Conservation (phyloP, 2,329 filamentous ascomycete genomes). For the Colletotrichum somersetense region DNA sequence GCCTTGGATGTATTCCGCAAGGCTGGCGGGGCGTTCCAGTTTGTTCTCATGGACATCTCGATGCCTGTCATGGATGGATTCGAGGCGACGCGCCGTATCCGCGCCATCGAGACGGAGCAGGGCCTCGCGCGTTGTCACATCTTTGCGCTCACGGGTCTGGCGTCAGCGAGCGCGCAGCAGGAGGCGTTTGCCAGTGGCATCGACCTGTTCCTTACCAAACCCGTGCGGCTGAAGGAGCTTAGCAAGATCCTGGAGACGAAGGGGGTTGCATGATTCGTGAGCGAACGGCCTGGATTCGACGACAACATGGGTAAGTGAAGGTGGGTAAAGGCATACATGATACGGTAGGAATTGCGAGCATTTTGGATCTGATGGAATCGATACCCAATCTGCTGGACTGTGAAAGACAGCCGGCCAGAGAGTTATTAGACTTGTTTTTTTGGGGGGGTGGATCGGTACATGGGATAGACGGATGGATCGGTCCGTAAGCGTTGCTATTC, state of each 20-base stretch:
- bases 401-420: neutral
- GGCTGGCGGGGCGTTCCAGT: conserved; percentile 45
- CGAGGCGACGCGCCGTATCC: conserved; percentile 63
- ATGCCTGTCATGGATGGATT: conserved; percentile 71
- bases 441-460: neutral
- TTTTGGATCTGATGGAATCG: neutral
- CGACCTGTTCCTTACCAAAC: conserved; percentile 68
- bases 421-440: conserved; percentile 9
- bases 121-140: conserved; percentile 58
- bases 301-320: too few species aligned
- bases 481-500: neutral
- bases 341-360: neutral
- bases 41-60: conserved; percentile 63
- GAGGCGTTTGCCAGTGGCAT: conserved; percentile 67
- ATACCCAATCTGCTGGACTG: conserved; percentile 1
- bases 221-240: conserved; percentile 59
- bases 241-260: conserved; percentile 32
- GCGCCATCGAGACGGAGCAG: conserved; percentile 60
- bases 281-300: too few species aligned
- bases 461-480: neutral
- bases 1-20: conserved; percentile 49
- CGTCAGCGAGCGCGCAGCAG: conserved; percentile 62
- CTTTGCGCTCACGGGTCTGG: conserved; percentile 66
- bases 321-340: neutral
- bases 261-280: neutral